phyloP scores from a whole-genome alignment of 257 asterid species.

The Petunia secreta region DNA sequence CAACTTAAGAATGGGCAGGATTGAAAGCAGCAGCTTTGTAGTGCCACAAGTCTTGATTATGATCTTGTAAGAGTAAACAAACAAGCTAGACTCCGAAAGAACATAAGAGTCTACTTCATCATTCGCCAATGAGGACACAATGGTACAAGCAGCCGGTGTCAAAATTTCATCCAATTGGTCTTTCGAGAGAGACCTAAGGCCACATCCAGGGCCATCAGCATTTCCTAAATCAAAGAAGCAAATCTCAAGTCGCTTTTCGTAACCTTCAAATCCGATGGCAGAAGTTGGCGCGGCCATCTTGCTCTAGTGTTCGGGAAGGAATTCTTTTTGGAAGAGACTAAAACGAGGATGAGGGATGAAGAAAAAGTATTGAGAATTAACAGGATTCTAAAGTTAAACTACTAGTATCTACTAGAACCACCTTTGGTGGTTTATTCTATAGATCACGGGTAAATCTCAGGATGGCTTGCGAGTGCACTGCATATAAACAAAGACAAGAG shows the following conservation, averaged over 20 bases:
- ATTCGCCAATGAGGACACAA: constrained; percentile 70
- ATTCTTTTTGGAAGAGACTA: constrained; percentile 32
- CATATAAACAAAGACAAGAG: constrained; percentile 25
- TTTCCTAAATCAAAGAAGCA: constrained; percentile 54
- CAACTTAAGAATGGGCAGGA: constrained; percentile 63
- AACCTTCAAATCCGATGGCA: constrained; percentile 86
- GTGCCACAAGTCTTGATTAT: constrained; percentile 87
- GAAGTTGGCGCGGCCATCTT: constrained; percentile 63
- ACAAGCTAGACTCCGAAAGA: constrained; percentile 85
- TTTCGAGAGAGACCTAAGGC: constrained; percentile 64
- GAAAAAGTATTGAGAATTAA: constrained; percentile 19
- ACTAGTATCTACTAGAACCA: constrained; percentile 31
- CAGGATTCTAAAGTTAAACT: constrained; percentile 33
- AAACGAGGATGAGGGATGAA: constrained; percentile 43
- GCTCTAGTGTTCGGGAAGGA: constrained; percentile 21
- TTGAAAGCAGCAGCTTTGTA: constrained; percentile 76
- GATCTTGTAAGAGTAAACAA: constrained; percentile 71
- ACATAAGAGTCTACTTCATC: constrained; percentile 76
- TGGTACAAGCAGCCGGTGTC: constrained; percentile 81
- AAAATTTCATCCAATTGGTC: constrained; percentile 71
- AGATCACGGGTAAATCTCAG: constrained; percentile 47
- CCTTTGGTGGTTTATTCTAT: constrained; percentile 37
- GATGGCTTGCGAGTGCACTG: constrained; percentile 92
- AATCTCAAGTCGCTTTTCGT: constrained; percentile 82
- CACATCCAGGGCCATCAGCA: constrained; percentile 49